A percentile compares a stretch with the other conserved stretches of the same genome.
These are phyloP conservation scores for Rhodotorula sp. DNA, from an alignment of 1,284 basidiomycete genomes.

Conservation along the genomic window DNA sequence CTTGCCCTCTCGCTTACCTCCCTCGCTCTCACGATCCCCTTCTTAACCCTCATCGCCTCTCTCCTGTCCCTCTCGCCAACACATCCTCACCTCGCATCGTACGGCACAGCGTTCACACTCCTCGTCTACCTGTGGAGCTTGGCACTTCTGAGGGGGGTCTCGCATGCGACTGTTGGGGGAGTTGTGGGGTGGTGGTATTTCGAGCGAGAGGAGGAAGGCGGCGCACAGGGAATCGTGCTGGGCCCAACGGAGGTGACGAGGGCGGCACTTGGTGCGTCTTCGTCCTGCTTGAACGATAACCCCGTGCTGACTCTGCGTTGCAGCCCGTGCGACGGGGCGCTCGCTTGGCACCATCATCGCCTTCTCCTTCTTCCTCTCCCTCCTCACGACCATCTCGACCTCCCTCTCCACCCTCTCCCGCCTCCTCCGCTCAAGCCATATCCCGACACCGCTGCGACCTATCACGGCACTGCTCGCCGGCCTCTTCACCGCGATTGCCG, in stretches of 20 bases:
- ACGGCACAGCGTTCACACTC: constrained; percentile 45
- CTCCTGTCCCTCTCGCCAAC: constrained; percentile 69
- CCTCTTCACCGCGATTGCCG: constrained; percentile 11
- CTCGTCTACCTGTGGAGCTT: constrained; percentile 85
- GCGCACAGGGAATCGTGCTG: constrained; percentile 54
- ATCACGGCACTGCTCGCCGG: constrained; percentile 17
- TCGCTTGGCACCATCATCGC: constrained; percentile 68
- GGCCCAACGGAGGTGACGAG: constrained; percentile 5
- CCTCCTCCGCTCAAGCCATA: not conserved
- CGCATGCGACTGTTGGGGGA: constrained; percentile 65
- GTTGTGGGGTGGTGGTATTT: constrained; percentile 91
- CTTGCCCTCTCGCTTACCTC: constrained; percentile 71
- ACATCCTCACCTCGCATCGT: constrained; percentile 45
- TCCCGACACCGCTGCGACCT: constrained; percentile 9
- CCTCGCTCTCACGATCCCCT: constrained; percentile 74
- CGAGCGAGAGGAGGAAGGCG: constrained; percentile 57
- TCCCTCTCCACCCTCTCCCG: constrained; percentile 1
- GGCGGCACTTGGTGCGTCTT: constrained; percentile 23
- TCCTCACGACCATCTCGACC: constrained; percentile 24
- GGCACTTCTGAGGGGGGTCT: constrained; percentile 76
- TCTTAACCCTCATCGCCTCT: constrained; percentile 77
- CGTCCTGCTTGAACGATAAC: not conserved
- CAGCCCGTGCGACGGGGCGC: constrained; percentile 73
- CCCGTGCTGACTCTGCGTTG: constrained; percentile 42
- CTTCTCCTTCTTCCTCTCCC: constrained; percentile 26